Conservation (phyloP, 192 early-diverging fungal species). For the Chytriomyces hyalinus region DNA sequence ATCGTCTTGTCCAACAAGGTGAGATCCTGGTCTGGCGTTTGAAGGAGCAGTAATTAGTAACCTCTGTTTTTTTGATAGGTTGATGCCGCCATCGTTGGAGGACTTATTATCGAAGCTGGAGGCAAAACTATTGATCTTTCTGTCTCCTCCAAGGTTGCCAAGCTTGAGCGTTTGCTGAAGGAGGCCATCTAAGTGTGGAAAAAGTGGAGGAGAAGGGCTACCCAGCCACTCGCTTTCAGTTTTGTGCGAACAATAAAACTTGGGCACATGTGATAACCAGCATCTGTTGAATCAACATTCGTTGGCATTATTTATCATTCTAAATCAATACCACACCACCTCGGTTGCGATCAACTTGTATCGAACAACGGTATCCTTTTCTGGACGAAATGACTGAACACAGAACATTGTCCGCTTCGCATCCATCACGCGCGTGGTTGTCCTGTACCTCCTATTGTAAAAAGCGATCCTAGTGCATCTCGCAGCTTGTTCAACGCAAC, state of each 20-base stretch:
- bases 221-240: too few species aligned
- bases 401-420: not conserved
- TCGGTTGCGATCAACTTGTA: not conserved
- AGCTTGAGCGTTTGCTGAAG: slow-evolving; percentile 91
- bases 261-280: too few species aligned
- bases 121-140: slow-evolving; percentile 99
- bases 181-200: slow-evolving; percentile 54
- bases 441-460: not conserved
- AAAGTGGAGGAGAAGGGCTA: not conserved
- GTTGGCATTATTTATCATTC: too few species aligned
- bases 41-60: not conserved
- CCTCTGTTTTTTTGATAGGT: slow-evolving; percentile 52
- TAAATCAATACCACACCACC: not conserved
- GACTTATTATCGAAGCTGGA: slow-evolving; percentile 95
- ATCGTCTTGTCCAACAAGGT: slow-evolving; percentile 87
- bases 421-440: not conserved
- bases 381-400: not conserved
- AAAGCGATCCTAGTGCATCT: not conserved
- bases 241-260: too few species aligned
- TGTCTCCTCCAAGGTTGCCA: slow-evolving; percentile 90
- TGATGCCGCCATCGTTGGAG: slow-evolving; percentile 92
- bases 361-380: not conserved
- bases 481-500: not conserved
- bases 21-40: not conserved
- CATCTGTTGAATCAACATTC: too few species aligned